Evolutionary conservation across 129 eudicot species (phyloP).

Genomic region (Ambrosia trifida): DNA sequence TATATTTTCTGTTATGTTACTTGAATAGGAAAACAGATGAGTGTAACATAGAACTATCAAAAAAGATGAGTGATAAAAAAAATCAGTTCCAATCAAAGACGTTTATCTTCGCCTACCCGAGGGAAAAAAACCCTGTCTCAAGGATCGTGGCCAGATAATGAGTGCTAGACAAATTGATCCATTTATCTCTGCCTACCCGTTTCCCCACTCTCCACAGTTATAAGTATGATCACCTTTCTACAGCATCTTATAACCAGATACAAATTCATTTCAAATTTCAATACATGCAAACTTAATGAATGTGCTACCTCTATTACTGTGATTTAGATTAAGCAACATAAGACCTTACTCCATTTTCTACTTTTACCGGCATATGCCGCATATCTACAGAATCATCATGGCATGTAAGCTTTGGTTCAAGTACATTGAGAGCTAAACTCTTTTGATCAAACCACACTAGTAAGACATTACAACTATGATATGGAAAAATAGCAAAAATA

Average conservation of each 20-base stretch:
- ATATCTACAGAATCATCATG: background rate
- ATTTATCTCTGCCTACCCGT: background rate
- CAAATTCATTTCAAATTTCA: no score
- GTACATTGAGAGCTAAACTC: constrained; percentile 3
- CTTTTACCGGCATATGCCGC: constrained; percentile 11
- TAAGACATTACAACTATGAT: background rate
- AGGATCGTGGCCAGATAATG: background rate
- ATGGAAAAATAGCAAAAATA: constrained; percentile 3
- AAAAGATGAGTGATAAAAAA: background rate
- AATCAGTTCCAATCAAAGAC: background rate
- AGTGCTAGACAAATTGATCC: background rate
- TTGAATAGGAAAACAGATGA: background rate
- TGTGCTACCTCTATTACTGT: background rate
- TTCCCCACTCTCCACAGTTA: background rate
- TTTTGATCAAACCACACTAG: background rate
- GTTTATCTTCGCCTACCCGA: background rate
- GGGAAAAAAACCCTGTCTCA: background rate
- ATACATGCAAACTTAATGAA: background rate
- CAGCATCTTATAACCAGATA: background rate
- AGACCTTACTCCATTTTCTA: background rate
- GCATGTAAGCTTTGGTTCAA: constrained; percentile 8
- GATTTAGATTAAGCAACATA: constrained; percentile 8
- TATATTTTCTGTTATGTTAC: background rate
- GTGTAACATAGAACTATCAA: background rate
- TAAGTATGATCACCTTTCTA: background rate